Conservation (phyloP, 768 basidiomycete species). For the Boletus huronensis region DNA sequence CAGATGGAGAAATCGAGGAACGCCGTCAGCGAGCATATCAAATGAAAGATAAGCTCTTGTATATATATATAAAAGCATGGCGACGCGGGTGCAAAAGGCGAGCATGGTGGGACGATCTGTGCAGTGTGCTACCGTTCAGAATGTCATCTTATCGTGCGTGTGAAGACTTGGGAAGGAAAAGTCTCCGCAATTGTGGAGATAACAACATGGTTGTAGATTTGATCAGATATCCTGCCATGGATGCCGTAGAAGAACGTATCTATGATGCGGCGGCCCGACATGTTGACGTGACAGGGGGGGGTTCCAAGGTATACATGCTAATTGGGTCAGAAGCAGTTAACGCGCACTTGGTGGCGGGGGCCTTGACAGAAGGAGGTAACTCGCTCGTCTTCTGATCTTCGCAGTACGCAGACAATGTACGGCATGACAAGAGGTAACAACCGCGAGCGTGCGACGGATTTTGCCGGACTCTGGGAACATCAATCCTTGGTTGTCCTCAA, state of each 20-base stretch:
- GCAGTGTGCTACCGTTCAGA: background rate
- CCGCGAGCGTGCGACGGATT: background rate
- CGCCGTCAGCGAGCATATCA: background rate
- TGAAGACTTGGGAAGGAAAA: background rate
- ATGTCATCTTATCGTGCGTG: constrained; percentile 1
- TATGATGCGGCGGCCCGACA: constrained; percentile 1
- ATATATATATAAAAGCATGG: background rate
- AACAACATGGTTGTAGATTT: constrained; percentile 1
- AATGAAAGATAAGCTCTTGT: constrained; percentile 1
- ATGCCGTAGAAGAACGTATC: constrained; percentile 1
- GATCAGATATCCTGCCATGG: background rate
- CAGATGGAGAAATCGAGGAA: background rate
- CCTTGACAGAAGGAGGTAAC: background rate
- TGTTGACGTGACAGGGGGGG: background rate
- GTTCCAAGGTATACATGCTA: background rate
- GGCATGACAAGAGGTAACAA: constrained; percentile 2
- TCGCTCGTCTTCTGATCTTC: background rate
- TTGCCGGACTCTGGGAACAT: background rate
- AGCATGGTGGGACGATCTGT: background rate
- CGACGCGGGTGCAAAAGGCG: background rate
- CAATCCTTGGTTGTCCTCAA: background rate
- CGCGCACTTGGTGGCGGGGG: background rate
- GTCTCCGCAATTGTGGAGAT: background rate
- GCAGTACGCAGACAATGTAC: background rate
- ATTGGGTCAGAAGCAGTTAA: background rate